Conservation (phyloP, 345 rosid species). For the Linum lewisii region DNA sequence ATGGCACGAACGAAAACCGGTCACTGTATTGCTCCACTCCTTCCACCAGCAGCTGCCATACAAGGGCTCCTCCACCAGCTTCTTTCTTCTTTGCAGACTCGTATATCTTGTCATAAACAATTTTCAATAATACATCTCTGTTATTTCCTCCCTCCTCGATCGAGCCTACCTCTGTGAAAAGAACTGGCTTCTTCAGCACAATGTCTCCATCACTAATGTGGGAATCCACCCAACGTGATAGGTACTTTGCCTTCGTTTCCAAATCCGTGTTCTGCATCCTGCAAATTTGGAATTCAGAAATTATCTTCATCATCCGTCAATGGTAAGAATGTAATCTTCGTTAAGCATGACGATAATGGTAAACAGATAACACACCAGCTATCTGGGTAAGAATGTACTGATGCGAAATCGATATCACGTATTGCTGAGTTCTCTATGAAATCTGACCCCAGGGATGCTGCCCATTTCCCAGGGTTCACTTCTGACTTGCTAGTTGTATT, state of each 20-base stretch:
- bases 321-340: neutral
- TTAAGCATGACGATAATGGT: neutral
- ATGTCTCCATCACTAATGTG: slow-evolving; percentile 27
- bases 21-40: slow-evolving; percentile 25
- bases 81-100: slow-evolving; percentile 26
- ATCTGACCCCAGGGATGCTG: slow-evolving; percentile 39
- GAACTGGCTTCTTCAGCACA: slow-evolving; percentile 28
- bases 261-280: slow-evolving; percentile 28
- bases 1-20: slow-evolving; percentile 23
- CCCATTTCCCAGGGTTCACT: slow-evolving; percentile 46
- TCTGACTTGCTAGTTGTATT: slow-evolving; percentile 14
- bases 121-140: slow-evolving; percentile 21
- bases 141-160: slow-evolving; percentile 9
- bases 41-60: slow-evolving; percentile 33
- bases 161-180: slow-evolving; percentile 36
- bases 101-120: slow-evolving; percentile 22
- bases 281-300: neutral
- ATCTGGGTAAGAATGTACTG: slow-evolving; percentile 45
- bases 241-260: slow-evolving; percentile 25
- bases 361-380: slow-evolving; percentile 34
- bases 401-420: slow-evolving; percentile 37
- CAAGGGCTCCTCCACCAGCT: slow-evolving; percentile 34
- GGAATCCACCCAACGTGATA: slow-evolving; percentile 30
- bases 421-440: slow-evolving; percentile 34
- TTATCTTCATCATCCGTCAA: neutral